These are phyloP conservation scores for Euphorbia schlechtendalii DNA, from an alignment of 441 rosid genomes.

Conservation along the genomic window DNA sequence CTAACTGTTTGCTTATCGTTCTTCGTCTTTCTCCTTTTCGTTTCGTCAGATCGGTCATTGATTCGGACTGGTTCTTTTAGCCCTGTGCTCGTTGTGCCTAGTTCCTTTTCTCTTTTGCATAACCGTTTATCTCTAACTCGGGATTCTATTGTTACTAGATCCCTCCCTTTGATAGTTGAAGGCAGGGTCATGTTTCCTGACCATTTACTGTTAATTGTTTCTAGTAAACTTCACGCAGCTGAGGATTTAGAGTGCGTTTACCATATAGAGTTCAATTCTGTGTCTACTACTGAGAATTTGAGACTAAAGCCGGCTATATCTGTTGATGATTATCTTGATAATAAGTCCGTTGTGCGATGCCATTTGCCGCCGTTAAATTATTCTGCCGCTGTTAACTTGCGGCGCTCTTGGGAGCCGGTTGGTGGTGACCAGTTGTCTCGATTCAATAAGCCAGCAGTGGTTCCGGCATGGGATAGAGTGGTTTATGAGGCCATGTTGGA, in stretches of 20 bases:
- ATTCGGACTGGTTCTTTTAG: slow-evolving; percentile 44
- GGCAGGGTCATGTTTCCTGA: slow-evolving; percentile 69
- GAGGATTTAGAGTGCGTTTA: slow-evolving; percentile 58
- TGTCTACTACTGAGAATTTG: slow-evolving; percentile 19
- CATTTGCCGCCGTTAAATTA: slow-evolving; percentile 53
- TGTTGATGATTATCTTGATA: slow-evolving; percentile 44
- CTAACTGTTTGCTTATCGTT: slow-evolving; percentile 46
- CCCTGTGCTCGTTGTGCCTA: slow-evolving; percentile 54
- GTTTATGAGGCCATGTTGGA: slow-evolving; percentile 77
- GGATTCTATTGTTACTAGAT: slow-evolving; percentile 26
- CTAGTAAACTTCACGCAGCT: slow-evolving; percentile 24
- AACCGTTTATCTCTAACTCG: slow-evolving; percentile 38
- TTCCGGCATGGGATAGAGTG: slow-evolving; percentile 56
- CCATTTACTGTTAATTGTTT: slow-evolving; percentile 53
- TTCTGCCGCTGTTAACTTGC: slow-evolving; percentile 53
- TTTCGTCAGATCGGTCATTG: slow-evolving; percentile 49
- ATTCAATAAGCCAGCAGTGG: slow-evolving; percentile 24
- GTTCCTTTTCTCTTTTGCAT: slow-evolving; percentile 41
- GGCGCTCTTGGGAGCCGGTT: slow-evolving; percentile 33
- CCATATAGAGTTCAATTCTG: slow-evolving; percentile 12
- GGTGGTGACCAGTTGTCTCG: slow-evolving; percentile 17
- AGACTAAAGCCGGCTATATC: slow-evolving; percentile 37
- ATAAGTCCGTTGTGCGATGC: slow-evolving; percentile 63
- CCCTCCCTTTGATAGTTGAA: slow-evolving; percentile 32
- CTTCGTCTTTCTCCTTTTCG: slow-evolving; percentile 53